Evolutionary conservation across 116 monocot species (phyloP).

Genomic region (Phalaenopsis hybrid): DNA sequence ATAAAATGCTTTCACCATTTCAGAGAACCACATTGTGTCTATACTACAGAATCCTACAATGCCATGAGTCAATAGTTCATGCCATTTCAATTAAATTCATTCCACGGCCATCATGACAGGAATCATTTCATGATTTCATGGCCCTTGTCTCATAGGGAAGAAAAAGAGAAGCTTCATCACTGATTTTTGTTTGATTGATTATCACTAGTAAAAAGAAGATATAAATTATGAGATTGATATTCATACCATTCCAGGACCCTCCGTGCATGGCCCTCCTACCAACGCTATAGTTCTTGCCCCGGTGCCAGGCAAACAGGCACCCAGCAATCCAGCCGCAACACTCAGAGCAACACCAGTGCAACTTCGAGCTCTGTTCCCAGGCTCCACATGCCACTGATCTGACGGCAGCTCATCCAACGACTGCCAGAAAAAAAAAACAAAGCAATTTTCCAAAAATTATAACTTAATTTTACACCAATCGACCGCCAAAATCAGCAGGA

Average conservation of each 20-base stretch:
- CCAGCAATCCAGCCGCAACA: constrained; percentile 78
- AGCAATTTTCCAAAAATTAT: constrained; percentile 9
- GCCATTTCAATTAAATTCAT: not conserved
- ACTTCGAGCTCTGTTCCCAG: constrained; percentile 52
- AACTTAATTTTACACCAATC: not conserved
- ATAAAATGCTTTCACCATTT: too few species aligned
- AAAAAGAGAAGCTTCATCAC: not conserved
- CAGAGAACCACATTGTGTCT: too few species aligned
- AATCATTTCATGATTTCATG: not conserved
- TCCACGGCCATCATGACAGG: not conserved
- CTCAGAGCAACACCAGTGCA: constrained; percentile 92
- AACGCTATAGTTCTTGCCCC: constrained; percentile 87
- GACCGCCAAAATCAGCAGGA: not conserved
- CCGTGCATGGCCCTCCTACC: constrained; percentile 93
- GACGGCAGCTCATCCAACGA: constrained; percentile 83
- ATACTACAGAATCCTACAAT: not conserved
- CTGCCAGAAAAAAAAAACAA: constrained; percentile 26
- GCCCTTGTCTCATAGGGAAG: not conserved
- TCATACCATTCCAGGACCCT: constrained; percentile 91
- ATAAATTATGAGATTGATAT: constrained; percentile 1
- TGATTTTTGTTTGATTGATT: not conserved
- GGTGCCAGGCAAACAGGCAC: constrained; percentile 82
- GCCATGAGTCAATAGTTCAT: not conserved
- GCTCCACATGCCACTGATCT: constrained; percentile 85
- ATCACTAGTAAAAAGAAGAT: not conserved